A percentile compares a stretch with the other conserved stretches of the same genome.
phyloP scores from a whole-genome alignment of 2,329 filamentous ascomycete genomes.

The Gaeumannomyces sp. region DNA sequence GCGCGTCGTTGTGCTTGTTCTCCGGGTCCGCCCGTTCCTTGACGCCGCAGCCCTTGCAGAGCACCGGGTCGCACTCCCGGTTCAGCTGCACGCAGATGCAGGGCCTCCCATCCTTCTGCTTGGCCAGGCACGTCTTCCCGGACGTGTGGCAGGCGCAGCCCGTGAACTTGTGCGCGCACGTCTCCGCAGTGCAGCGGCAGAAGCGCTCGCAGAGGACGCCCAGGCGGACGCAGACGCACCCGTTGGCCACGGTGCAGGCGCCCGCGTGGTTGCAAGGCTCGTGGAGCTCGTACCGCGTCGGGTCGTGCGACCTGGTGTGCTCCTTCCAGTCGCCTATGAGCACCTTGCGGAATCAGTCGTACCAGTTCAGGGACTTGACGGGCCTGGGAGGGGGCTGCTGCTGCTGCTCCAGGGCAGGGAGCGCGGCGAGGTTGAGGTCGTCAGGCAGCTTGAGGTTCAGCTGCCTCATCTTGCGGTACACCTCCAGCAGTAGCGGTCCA shows the following conservation, averaged over 20 bases:
- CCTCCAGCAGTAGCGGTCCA: slow-evolving; percentile 48
- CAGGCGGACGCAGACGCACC: slow-evolving; percentile 58
- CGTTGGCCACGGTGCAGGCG: slow-evolving; percentile 50
- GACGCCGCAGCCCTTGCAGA: slow-evolving; percentile 68
- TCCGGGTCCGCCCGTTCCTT: slow-evolving; percentile 60
- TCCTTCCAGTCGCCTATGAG: slow-evolving; percentile 50
- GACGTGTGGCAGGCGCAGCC: slow-evolving; percentile 56
- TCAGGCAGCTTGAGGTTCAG: slow-evolving; percentile 26
- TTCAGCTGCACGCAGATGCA: slow-evolving; percentile 69
- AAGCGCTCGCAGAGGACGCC: slow-evolving; percentile 66
- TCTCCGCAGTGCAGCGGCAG: slow-evolving; percentile 56
- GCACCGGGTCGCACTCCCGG: slow-evolving; percentile 72
- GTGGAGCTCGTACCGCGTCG: slow-evolving; percentile 49
- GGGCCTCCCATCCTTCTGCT: slow-evolving; percentile 42
- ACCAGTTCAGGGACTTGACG: slow-evolving; percentile 45
- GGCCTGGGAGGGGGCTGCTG: slow-evolving; percentile 25
- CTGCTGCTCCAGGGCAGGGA: too few relatives aligned
- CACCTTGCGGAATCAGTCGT: slow-evolving; percentile 49
- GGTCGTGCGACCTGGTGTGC: slow-evolving; percentile 47
- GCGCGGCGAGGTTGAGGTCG: slow-evolving; percentile 19
- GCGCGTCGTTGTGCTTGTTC: slow-evolving; percentile 53
- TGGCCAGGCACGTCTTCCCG: slow-evolving; percentile 53
- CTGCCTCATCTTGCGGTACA: slow-evolving; percentile 36
- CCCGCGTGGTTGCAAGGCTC: slow-evolving; percentile 66
- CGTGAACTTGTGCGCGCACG: slow-evolving; percentile 59